A percentile compares a stretch with the other conserved stretches of the same genome.
These are phyloP conservation scores for Zymoseptoria brevis DNA, from an alignment of 2,329 filamentous ascomycete genomes.

Conservation along the genomic window DNA sequence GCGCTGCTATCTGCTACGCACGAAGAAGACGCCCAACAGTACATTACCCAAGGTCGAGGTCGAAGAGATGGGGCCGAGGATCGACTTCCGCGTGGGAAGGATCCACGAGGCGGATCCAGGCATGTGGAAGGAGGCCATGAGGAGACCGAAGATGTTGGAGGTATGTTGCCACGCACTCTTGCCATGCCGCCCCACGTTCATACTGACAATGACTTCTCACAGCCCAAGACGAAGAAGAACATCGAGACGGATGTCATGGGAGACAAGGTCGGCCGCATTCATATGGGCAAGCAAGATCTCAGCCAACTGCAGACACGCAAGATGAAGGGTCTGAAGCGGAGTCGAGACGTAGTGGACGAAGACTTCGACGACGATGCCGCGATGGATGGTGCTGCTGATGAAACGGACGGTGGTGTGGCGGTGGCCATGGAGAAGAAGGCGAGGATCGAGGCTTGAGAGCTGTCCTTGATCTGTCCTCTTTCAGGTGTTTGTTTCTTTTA, in stretches of 20 bases:
- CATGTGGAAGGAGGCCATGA: conserved; percentile 83
- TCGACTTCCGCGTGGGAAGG: conserved; percentile 83
- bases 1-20: conserved; percentile 77
- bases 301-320: conserved; percentile 84
- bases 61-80: conserved; percentile 88
- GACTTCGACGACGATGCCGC: conserved; percentile 47
- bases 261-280: conserved; percentile 91
- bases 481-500: neutral
- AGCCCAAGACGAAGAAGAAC: conserved; percentile 81
- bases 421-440: conserved; percentile 17
- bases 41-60: conserved; percentile 84
- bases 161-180: conserved; percentile 40
- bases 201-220: conserved; percentile 22
- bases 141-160: conserved; percentile 67
- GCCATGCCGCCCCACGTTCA: neutral
- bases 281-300: conserved; percentile 85
- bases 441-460: conserved; percentile 16
- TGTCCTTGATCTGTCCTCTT: neutral
- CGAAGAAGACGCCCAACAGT: conserved; percentile 70
- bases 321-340: conserved; percentile 97
- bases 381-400: conserved; percentile 10
- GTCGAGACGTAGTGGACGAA: conserved; percentile 53
- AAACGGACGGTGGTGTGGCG: conserved; percentile 12
- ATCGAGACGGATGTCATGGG: conserved; percentile 83
- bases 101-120: conserved; percentile 68